Evolutionary conservation across 163 green algal species (phyloP).

Genomic region (Chlorella variabilis): DNA sequence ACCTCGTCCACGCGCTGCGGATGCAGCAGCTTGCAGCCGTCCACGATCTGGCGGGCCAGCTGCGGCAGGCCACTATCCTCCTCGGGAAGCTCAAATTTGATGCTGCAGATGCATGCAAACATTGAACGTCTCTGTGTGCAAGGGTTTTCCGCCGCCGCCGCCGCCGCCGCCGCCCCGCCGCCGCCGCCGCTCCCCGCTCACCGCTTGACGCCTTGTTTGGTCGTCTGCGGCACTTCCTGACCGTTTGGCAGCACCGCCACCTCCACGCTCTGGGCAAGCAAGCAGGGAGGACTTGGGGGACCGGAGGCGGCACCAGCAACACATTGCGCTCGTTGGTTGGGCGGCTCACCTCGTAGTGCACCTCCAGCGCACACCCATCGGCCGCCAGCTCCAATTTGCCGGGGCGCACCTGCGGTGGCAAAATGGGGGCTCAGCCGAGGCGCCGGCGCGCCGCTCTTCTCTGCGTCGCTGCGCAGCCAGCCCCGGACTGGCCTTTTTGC

Average conservation of each 20-base stretch:
- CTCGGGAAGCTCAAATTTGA: conserved; percentile 65
- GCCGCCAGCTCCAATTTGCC: conserved; percentile 26
- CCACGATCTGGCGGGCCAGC: conserved; percentile 71
- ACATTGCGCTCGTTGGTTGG: no score
- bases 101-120: conserved; percentile 49
- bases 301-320: no score
- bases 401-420: conserved; percentile 39
- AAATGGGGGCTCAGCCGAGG: no score
- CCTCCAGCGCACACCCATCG: conserved; percentile 22
- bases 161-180: not conserved
- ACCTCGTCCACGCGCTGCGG: conserved; percentile 69
- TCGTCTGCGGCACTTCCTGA: conserved; percentile 49
- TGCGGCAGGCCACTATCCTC: conserved; percentile 60
- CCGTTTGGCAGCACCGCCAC: conserved; percentile 49
- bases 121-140: no score
- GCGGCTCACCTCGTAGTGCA: conserved; percentile 44
- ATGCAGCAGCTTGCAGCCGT: conserved; percentile 84
- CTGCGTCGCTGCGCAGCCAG: no score
- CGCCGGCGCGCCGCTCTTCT: no score
- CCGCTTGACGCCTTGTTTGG: conserved; percentile 66
- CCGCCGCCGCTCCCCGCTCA: conserved; percentile 35
- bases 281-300: no score
- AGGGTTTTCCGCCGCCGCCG: no score
- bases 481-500: no score
- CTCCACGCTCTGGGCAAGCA: conserved; percentile 64